These are phyloP conservation scores for Lasiosphaeria hispida DNA, from an alignment of 495 filamentous ascomycete genomes.

Conservation along the genomic window DNA sequence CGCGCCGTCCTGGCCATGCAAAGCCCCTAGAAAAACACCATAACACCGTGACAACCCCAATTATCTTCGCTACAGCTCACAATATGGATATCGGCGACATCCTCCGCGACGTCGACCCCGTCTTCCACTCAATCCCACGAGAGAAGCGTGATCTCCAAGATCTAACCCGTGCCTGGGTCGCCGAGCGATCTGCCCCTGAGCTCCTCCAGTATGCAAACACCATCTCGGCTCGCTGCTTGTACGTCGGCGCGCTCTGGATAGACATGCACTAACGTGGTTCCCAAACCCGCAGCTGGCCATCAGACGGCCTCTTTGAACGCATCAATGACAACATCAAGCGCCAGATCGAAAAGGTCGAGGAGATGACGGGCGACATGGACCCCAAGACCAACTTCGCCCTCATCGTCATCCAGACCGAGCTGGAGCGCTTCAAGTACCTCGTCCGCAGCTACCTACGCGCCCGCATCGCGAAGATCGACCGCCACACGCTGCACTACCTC, in stretches of 20 bases:
- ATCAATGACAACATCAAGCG: slow-evolving; percentile 68
- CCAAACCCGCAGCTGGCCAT: slow-evolving; percentile 45
- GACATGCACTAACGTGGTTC: not conserved
- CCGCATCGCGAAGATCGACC: slow-evolving; percentile 85
- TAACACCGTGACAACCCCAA: not conserved
- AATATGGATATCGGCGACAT: slow-evolving; percentile 89
- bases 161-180: slow-evolving; percentile 87
- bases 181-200: slow-evolving; percentile 85
- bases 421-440: slow-evolving; percentile 88
- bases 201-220: slow-evolving; percentile 50
- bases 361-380: slow-evolving; percentile 75
- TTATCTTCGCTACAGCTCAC: not conserved
- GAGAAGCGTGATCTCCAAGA: slow-evolving; percentile 80
- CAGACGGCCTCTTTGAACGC: slow-evolving; percentile 59
- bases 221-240: not conserved
- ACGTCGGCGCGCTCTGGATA: not conserved
- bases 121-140: slow-evolving; percentile 50
- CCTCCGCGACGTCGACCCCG: slow-evolving; percentile 72
- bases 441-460: slow-evolving; percentile 79
- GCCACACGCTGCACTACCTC: slow-evolving; percentile 62
- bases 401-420: slow-evolving; percentile 94
- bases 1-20: not conserved
- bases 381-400: slow-evolving; percentile 86
- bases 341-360: slow-evolving; percentile 71
- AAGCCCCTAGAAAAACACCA: not conserved